phyloP scores from a whole-genome alignment of 179 eudicot species.

The Actinidia arguta region DNA sequence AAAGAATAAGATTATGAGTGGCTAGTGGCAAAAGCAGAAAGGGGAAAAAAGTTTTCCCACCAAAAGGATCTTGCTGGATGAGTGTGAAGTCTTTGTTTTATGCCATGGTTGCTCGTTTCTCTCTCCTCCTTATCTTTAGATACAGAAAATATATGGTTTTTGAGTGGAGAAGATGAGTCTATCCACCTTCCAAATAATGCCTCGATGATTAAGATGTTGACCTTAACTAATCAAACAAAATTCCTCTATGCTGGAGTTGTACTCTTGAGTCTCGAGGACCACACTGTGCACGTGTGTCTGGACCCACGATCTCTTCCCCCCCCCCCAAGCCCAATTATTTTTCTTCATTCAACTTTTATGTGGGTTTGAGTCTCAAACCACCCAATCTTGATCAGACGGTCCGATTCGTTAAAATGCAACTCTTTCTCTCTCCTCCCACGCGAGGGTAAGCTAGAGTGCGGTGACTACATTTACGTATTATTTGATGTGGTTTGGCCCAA shows the following conservation, averaged over 20 bases:
- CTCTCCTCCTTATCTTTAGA: constrained; percentile 22
- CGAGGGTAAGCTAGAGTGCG: too few relatives aligned
- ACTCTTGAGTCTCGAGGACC: constrained; percentile 37
- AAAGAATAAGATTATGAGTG: constrained; percentile 30
- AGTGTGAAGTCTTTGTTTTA: constrained; percentile 41
- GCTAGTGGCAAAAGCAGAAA: constrained; percentile 30
- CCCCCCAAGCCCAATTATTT: too few relatives aligned
- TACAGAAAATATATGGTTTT: background rate
- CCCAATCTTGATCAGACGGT: too few relatives aligned
- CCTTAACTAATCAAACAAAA: constrained; percentile 51
- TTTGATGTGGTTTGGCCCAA: too few relatives aligned
- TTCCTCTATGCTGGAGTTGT: constrained; percentile 32
- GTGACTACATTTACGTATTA: too few relatives aligned
- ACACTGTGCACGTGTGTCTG: constrained; percentile 50
- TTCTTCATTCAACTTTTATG: too few relatives aligned
- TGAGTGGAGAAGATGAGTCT: constrained; percentile 26
- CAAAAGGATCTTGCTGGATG: constrained; percentile 36
- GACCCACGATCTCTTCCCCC: constrained; percentile 13
- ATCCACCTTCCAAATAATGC: constrained; percentile 38
- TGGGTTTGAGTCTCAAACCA: too few relatives aligned
- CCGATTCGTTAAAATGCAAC: too few relatives aligned
- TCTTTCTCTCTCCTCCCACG: too few relatives aligned
- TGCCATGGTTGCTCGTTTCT: constrained; percentile 24
- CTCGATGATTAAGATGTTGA: constrained; percentile 67
- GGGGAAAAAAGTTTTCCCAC: constrained; percentile 26